These are phyloP conservation scores for Buddleja alternifolia DNA, from an alignment of 257 asterid genomes.

Conservation along the genomic window DNA sequence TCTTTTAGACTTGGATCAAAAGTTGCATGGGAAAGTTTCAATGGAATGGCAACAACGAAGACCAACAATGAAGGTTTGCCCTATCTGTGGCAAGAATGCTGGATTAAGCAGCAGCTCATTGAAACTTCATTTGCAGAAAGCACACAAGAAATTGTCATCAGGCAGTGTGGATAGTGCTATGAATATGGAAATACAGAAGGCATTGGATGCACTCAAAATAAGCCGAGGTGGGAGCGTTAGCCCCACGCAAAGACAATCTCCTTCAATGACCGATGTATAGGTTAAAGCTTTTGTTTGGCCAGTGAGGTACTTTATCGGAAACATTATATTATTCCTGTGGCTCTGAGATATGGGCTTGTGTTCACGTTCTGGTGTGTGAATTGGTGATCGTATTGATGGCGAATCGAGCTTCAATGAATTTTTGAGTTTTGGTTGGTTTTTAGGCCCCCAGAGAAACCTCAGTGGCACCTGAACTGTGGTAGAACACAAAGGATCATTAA, in stretches of 20 bases:
- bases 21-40: slow-evolving; percentile 77
- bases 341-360: not conserved
- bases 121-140: slow-evolving; percentile 93
- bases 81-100: slow-evolving; percentile 93
- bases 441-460: too few relatives aligned
- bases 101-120: slow-evolving; percentile 97
- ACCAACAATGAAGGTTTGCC: slow-evolving; percentile 91
- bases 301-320: slow-evolving; percentile 3
- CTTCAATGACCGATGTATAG: slow-evolving; percentile 54
- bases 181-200: slow-evolving; percentile 95
- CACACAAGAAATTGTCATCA: slow-evolving; percentile 87
- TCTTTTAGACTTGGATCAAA: slow-evolving; percentile 73
- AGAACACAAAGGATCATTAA: too few relatives aligned
- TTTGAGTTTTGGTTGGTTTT: too few relatives aligned
- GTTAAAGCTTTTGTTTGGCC: not conserved
- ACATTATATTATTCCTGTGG: not conserved
- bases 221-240: slow-evolving; percentile 94
- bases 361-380: not conserved
- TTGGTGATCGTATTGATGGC: not conserved
- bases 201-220: slow-evolving; percentile 77
- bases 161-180: slow-evolving; percentile 99
- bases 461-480: too few relatives aligned
- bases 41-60: slow-evolving; percentile 98
- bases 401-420: too few relatives aligned
- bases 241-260: slow-evolving; percentile 79